Conservation (phyloP, 2,329 filamentous ascomycete genomes). For the Diaporthe capsici region DNA sequence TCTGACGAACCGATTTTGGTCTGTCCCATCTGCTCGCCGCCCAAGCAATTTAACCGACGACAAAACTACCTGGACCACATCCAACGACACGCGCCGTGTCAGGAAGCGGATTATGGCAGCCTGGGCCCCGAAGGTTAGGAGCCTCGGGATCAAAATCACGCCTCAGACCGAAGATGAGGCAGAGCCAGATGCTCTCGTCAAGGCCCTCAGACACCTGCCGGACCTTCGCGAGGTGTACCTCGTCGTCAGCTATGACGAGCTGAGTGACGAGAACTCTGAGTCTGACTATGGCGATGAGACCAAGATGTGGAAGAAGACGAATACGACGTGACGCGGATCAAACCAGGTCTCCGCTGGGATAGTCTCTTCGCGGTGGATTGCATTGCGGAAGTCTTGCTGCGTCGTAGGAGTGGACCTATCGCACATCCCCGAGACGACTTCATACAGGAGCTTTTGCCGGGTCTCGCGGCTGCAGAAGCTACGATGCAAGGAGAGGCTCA, state of each 20-base stretch:
- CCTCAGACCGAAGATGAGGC: too few relatives aligned
- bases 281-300: not conserved
- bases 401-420: not conserved
- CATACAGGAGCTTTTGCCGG: not conserved
- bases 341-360: not conserved
- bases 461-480: not conserved
- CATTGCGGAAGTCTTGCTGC: not conserved
- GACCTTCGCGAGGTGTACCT: not conserved
- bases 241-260: not conserved
- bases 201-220: too few relatives aligned
- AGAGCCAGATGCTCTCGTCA: too few relatives aligned
- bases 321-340: not conserved
- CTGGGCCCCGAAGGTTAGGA: too few relatives aligned
- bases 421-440: not conserved
- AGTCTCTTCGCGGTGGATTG: not conserved
- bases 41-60: too few relatives aligned
- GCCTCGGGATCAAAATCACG: too few relatives aligned
- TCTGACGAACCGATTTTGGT: too few relatives aligned
- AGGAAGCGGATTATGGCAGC: too few relatives aligned
- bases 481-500: rapidly evolving
- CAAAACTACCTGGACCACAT: too few relatives aligned
- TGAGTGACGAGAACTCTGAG: not conserved
- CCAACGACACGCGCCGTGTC: too few relatives aligned
- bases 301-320: not conserved
- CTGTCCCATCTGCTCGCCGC: too few relatives aligned